A percentile compares a stretch with the other conserved stretches of the same genome.
Evolutionary conservation across 2,329 filamentous ascomycete genomes (phyloP).

Genomic region (Pestalotiopsis sp.): DNA sequence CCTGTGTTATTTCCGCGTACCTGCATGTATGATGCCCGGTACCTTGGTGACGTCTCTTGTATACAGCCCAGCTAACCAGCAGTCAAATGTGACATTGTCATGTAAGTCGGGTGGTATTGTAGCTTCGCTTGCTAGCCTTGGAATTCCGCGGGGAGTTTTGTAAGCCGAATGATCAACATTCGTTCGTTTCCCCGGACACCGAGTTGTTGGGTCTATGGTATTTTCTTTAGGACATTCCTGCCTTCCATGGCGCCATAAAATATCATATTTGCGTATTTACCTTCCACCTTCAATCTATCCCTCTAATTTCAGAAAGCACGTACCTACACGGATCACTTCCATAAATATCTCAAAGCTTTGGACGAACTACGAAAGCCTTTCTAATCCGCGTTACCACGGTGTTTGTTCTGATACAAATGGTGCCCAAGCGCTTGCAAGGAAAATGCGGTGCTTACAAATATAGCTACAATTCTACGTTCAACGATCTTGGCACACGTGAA

Average conservation of each 20-base stretch:
- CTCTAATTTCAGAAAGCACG: neutral
- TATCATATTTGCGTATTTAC: neutral
- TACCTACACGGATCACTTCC: neutral
- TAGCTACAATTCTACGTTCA: neutral
- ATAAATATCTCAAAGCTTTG: neutral
- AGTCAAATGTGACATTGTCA: too few relatives aligned
- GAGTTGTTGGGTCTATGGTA: neutral
- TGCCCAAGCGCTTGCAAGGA: neutral
- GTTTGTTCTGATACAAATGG: neutral
- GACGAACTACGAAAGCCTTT: neutral
- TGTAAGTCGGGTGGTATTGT: neutral
- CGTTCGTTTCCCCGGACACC: neutral
- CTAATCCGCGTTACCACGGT: neutral
- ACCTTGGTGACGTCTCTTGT: too few relatives aligned
- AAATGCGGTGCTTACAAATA: neutral
- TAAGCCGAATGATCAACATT: neutral
- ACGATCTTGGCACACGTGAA: neutral
- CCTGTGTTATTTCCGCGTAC: too few relatives aligned
- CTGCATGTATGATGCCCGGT: too few relatives aligned
- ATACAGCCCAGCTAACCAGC: too few relatives aligned
- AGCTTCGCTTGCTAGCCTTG: neutral
- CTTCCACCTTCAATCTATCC: neutral
- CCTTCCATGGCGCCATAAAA: neutral
- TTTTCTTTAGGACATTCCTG: neutral
- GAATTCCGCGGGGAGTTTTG: neutral